Base-by-base conservation (phyloP, 768 basidiomycete genomes). In the Psilocybe subaeruginosa region DNA sequence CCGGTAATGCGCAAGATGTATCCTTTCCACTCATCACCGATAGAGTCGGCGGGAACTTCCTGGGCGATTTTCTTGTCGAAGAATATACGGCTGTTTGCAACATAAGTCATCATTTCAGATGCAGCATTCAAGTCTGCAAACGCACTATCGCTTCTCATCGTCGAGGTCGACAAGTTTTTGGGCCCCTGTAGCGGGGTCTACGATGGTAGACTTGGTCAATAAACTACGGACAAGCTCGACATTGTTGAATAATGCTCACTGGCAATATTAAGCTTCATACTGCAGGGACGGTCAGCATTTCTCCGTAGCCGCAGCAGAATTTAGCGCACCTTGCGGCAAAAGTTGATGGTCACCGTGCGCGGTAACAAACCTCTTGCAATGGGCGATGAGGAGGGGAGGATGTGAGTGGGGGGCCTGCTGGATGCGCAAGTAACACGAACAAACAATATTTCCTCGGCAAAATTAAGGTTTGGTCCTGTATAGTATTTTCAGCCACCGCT, bases 261-360 rank as follows among this genome's bases (percentile, higher is more conserved):
- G 78, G 96, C 93, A 76, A 99, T 92, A 84, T 97, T 97, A 81
- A 97, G 81, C 88, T 97, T 97, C 96, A 97, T 97, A 74, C 82
- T 92, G 31, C 54, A 45, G 41, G 54, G 41, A 62, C 3, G 33
- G 49, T 72, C 58, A 70, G 69, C 63, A 65, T 55, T 62, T 33
- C 56, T 16, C 49, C 39, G 39, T 52, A 27, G 30, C 0, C 39
- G 49, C 79, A 12, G 9, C 43, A 16, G 45, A 19, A 51, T 47
- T 29, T 23, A 53, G 47, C 70, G 17, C 62, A 77, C 77, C 74
- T 78, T 74, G 72, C 65, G 61, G 73, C 68, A 61, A 64, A 66
- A 59, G 57, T 62, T 59, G 64, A 70, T 75, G 74, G 80, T 79
- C 79, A 78, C 75, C 74, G 70, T 69, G 70, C 71, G 73, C 78